Conservation (phyloP, 257 asterid genomes). For the Solanum medicagineum region DNA sequence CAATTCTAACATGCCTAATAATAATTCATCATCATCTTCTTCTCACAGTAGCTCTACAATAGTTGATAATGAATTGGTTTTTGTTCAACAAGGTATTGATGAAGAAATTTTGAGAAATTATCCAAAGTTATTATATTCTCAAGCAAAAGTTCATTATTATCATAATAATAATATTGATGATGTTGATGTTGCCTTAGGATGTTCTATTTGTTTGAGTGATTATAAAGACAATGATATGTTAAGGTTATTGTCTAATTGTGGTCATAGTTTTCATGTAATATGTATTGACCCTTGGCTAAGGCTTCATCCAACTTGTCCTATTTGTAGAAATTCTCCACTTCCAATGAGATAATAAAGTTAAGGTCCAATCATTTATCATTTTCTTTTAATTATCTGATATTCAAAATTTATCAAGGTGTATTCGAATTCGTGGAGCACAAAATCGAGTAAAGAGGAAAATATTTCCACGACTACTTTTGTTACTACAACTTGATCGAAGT, state of each 20-base stretch:
- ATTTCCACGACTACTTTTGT: neutral
- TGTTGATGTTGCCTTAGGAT: neutral
- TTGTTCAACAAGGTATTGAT: neutral
- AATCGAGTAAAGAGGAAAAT: neutral
- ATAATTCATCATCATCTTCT: neutral
- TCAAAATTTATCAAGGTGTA: neutral
- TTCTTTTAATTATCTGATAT: neutral
- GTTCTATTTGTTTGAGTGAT: conserved; percentile 17
- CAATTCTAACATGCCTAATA: neutral
- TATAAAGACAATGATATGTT: conserved; percentile 6
- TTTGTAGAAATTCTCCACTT: conserved; percentile 14
- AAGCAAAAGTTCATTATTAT: neutral
- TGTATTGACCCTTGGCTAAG: conserved; percentile 21
- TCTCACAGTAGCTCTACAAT: neutral
- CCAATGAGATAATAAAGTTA: neutral
- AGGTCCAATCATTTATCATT: neutral
- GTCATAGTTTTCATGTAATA: conserved; percentile 11
- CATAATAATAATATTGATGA: neutral
- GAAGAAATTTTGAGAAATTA: neutral
- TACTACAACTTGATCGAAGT: neutral
- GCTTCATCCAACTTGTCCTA: conserved; percentile 14
- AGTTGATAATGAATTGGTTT: neutral
- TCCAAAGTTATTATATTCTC: conserved; percentile 1
- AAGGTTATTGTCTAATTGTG: conserved; percentile 10
- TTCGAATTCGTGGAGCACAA: neutral